These are phyloP conservation scores for Verbena officinalis DNA, from an alignment of 257 asterid species.

Conservation along the genomic window DNA sequence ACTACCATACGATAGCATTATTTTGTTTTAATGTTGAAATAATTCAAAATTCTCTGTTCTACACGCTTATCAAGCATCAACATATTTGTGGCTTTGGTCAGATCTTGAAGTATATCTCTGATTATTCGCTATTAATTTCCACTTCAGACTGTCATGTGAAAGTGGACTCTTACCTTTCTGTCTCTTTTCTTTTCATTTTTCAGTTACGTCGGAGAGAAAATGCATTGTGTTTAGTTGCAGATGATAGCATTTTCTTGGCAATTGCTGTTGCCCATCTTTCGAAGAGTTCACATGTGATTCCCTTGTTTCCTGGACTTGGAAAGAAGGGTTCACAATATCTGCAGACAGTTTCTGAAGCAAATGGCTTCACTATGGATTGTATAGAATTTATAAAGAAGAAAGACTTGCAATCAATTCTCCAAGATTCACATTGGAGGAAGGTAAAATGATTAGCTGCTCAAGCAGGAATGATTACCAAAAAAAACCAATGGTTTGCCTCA, in stretches of 20 bases:
- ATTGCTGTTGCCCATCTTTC: conserved; percentile 59
- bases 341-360: conserved; percentile 62
- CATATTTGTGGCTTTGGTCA: conserved; percentile 13
- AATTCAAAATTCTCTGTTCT: background rate
- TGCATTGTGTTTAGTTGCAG: conserved; percentile 77
- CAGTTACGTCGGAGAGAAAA: conserved; percentile 61
- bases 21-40: background rate
- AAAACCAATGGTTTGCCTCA: too few species aligned
- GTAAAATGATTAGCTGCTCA: conserved; percentile 45
- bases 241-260: conserved; percentile 83
- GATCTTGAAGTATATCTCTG: conserved; percentile 16
- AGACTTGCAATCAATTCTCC: conserved; percentile 49
- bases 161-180: conserved; percentile 16
- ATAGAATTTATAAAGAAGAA: conserved; percentile 47
- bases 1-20: conserved; percentile 12
- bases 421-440: conserved; percentile 53
- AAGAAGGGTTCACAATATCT: conserved; percentile 65
- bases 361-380: conserved; percentile 64
- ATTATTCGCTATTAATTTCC: conserved; percentile 17
- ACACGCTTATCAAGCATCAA: background rate
- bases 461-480: too few species aligned
- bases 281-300: conserved; percentile 63
- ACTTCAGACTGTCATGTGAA: conserved; percentile 21
- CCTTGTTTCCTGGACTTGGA: conserved; percentile 83
- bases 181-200: conserved; percentile 28